Conservation (phyloP, 495 filamentous ascomycete genomes). For the Aspergillus avenaceus region DNA sequence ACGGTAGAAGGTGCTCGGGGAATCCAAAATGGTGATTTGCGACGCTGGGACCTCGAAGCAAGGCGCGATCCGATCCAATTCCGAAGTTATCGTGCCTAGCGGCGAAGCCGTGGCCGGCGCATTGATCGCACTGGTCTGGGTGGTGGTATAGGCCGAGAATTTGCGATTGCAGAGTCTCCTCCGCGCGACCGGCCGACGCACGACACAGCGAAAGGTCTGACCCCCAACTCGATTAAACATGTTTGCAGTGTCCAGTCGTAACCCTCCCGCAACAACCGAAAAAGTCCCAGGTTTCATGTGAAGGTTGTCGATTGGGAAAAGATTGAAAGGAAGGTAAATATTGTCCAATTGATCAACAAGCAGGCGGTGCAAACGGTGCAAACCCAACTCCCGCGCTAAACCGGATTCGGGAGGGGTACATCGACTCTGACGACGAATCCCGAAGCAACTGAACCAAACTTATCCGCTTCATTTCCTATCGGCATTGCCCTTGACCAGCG, state of each 20-base stretch:
- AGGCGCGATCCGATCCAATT: conserved; percentile 85
- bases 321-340: background rate
- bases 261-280: background rate
- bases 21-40: conserved; percentile 73
- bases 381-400: conserved; percentile 27
- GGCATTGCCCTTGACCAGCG: background rate
- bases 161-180: conserved; percentile 34
- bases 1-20: conserved; percentile 80
- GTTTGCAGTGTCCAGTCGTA: background rate
- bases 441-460: conserved; percentile 15
- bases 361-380: conserved; percentile 37
- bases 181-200: conserved; percentile 26
- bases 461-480: conserved; percentile 16
- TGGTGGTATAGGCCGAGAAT: conserved; percentile 33
- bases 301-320: background rate
- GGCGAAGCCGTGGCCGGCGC: conserved; percentile 33
- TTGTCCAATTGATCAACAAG: conserved; percentile 15
- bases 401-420: conserved; percentile 13
- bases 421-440: conserved; percentile 18
- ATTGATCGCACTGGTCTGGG: conserved; percentile 17
- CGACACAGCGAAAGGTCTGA: conserved; percentile 32
- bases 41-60: conserved; percentile 80
- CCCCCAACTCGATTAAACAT: conserved; percentile 44
- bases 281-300: background rate
- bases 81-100: conserved; percentile 58